These are phyloP conservation scores for Trypanosoma congolense DNA, from an alignment of 208 protist species.

Conservation along the genomic window DNA sequence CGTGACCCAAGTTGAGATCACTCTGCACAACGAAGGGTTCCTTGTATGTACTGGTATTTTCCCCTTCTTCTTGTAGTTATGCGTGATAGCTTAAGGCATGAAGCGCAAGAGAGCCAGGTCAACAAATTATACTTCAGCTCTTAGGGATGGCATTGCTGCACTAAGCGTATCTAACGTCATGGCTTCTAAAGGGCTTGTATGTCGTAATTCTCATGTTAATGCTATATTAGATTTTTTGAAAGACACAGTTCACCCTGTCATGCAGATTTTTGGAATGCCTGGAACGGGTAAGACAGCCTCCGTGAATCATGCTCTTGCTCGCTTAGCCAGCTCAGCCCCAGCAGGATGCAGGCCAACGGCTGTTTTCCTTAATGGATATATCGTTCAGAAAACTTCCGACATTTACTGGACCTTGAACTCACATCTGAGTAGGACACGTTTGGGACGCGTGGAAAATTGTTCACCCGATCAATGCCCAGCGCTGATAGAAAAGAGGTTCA, in stretches of 20 bases:
- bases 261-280: slow-evolving; percentile 90
- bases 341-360: slow-evolving; percentile 52
- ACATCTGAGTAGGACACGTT: slow-evolving; percentile 60
- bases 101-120: slow-evolving; percentile 12
- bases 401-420: slow-evolving; percentile 84
- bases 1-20: no score
- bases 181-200: slow-evolving; percentile 62
- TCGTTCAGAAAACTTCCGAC: slow-evolving; percentile 82
- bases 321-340: slow-evolving; percentile 26
- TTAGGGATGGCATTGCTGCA: slow-evolving; percentile 55
- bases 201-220: slow-evolving; percentile 59
- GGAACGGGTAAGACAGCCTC: slow-evolving; percentile 87
- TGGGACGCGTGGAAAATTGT: slow-evolving; percentile 48
- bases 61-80: neutral
- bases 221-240: slow-evolving; percentile 63
- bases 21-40: no score
- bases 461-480: slow-evolving; percentile 56
- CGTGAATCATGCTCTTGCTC: slow-evolving; percentile 64
- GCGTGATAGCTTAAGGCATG: neutral
- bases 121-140: slow-evolving; percentile 11
- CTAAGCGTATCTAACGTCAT: slow-evolving; percentile 67
- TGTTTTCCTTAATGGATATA: slow-evolving; percentile 86
- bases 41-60: no score
- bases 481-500: slow-evolving; percentile 76
- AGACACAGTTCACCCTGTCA: slow-evolving; percentile 61